A percentile compares a stretch with the other conserved stretches of the same genome.
phyloP scores from a whole-genome alignment of 2,329 filamentous ascomycete genomes.

The Neurospora sp. region DNA sequence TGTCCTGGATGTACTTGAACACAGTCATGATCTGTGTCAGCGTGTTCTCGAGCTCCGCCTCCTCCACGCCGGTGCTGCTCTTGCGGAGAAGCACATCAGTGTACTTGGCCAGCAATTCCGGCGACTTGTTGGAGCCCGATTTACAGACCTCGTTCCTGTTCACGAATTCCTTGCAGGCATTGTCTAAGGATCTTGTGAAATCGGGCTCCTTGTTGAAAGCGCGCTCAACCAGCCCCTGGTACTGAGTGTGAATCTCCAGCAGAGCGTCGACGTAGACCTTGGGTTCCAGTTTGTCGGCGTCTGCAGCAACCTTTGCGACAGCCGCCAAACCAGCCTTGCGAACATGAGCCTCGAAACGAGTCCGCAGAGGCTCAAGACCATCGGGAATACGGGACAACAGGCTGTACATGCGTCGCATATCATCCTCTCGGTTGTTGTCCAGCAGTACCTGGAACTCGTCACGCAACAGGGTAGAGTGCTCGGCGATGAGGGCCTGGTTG shows the following conservation, averaged over 20 bases:
- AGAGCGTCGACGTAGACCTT: constrained; percentile 95
- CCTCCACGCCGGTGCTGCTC: constrained; percentile 84
- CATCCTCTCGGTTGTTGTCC: constrained; percentile 88
- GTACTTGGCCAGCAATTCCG: constrained; percentile 90
- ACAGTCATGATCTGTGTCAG: constrained; percentile 95
- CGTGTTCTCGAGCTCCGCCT: constrained; percentile 83
- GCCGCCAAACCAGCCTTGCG: constrained; percentile 79
- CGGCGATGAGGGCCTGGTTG: constrained; percentile 79
- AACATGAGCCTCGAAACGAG: constrained; percentile 85
- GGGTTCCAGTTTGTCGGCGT: constrained; percentile 83
- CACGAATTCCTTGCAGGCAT: constrained; percentile 95
- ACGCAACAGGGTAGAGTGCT: constrained; percentile 74
- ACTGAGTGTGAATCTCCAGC: constrained; percentile 88
- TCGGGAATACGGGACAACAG: constrained; percentile 82
- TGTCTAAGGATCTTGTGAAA: constrained; percentile 91
- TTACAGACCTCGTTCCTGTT: constrained; percentile 97
- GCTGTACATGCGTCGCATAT: constrained; percentile 94
- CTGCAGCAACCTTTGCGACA: constrained; percentile 80
- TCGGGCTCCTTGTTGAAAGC: constrained; percentile 94
- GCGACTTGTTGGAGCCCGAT: constrained; percentile 83
- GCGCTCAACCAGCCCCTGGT: constrained; percentile 80
- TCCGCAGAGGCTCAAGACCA: constrained; percentile 78
- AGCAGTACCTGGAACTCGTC: constrained; percentile 94
- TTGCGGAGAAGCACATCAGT: constrained; percentile 88
- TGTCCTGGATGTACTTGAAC: constrained; percentile 99